Evolutionary conservation across 1,284 basidiomycete genomes (phyloP).

Genomic region (Leccinum solheimii): DNA sequence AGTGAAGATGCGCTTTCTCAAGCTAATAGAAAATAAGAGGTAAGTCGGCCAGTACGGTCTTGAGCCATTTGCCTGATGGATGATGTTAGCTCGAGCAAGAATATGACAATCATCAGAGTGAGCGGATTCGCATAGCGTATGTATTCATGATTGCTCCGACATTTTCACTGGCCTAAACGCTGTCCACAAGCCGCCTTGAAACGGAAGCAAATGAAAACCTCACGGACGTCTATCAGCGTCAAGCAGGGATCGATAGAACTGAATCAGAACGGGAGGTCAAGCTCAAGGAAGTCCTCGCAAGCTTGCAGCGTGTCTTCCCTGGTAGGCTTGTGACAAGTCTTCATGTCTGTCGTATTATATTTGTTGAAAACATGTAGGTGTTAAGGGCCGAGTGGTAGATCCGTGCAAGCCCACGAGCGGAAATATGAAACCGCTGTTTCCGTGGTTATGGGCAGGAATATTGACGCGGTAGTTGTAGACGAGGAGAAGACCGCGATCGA

Average conservation of each 20-base stretch:
- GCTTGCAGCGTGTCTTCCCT: conserved; percentile 85
- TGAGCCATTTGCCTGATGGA: conserved; percentile 4
- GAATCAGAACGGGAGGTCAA: conserved; percentile 85
- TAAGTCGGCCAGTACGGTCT: conserved; percentile 30
- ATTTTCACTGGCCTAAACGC: neutral
- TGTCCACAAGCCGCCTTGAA: conserved; percentile 72
- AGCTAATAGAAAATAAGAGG: conserved; percentile 60
- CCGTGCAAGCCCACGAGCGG: conserved; percentile 88
- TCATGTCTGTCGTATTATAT: neutral
- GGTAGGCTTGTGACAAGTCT: conserved; percentile 42
- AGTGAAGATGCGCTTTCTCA: conserved; percentile 59
- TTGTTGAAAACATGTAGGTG: conserved; percentile 48
- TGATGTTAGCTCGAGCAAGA: conserved; percentile 63
- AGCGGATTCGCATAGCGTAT: conserved; percentile 71
- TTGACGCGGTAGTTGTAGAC: conserved; percentile 95
- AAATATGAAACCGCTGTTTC: conserved; percentile 96
- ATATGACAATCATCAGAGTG: conserved; percentile 72
- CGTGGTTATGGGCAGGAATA: conserved; percentile 92
- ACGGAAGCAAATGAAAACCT: conserved; percentile 91
- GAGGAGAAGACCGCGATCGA: conserved; percentile 96
- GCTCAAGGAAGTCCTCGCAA: conserved; percentile 78
- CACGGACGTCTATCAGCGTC: conserved; percentile 78
- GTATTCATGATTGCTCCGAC: conserved; percentile 27
- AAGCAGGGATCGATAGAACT: conserved; percentile 83
- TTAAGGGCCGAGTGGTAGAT: conserved; percentile 88